A percentile compares a stretch with the other conserved stretches of the same genome.
phyloP scores from a whole-genome alignment of 1,284 basidiomycete species.

The Sphagnurus paluster region DNA sequence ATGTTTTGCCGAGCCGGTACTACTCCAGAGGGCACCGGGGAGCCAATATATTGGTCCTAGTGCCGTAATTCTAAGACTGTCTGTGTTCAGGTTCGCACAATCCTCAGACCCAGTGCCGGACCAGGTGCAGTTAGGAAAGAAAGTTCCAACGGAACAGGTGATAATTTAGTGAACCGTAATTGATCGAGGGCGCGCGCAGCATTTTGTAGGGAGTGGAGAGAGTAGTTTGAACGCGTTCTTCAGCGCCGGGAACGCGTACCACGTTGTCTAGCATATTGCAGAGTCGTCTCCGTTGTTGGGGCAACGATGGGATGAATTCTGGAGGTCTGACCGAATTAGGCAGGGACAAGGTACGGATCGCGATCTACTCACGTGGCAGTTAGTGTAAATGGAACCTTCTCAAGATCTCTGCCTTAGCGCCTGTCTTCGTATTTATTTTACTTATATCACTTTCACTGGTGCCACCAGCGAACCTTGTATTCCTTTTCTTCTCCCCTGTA shows the following conservation, averaged over 20 bases:
- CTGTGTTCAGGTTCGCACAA: constrained; percentile 18
- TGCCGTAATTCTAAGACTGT: constrained; percentile 15
- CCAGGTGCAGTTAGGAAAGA: constrained; percentile 22
- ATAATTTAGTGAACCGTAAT: constrained; percentile 9
- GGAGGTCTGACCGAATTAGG: constrained; percentile 5
- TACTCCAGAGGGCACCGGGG: constrained; percentile 24
- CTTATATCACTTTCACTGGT: constrained; percentile 25
- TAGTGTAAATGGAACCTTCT: constrained; percentile 31
- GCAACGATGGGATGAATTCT: neutral
- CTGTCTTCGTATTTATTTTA: constrained; percentile 27
- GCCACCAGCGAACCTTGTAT: constrained; percentile 19
- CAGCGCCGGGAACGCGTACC: neutral
- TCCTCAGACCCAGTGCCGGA: constrained; percentile 8
- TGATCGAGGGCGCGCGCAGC: neutral
- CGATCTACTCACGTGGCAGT: constrained; percentile 30
- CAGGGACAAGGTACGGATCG: constrained; percentile 14
- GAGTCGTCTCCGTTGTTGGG: constrained; percentile 8
- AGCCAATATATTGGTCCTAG: constrained; percentile 15
- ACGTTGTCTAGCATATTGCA: constrained; percentile 1
- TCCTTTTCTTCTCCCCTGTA: constrained; percentile 12
- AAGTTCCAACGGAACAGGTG: constrained; percentile 19
- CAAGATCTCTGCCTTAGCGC: constrained; percentile 25
- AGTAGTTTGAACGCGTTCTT: neutral
- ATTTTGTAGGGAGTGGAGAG: neutral
- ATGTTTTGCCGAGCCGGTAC: no score